Evolutionary conservation across 441 rosid genomes (phyloP).

Genomic region (Eruca vesicaria): DNA sequence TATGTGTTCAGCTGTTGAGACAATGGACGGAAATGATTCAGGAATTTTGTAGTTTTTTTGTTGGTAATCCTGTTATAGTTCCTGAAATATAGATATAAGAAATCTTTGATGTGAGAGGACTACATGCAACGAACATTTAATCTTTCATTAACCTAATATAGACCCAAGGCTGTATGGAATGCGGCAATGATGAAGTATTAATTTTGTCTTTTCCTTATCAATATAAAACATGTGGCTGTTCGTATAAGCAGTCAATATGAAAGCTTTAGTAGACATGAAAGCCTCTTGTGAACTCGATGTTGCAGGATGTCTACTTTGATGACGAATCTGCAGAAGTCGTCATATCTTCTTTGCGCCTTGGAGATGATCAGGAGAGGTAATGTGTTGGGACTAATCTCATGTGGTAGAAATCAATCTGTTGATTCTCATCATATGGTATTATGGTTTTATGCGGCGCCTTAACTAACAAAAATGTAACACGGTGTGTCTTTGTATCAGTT

Average conservation of each 20-base stretch:
- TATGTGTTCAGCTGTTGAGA: neutral
- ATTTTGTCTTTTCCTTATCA: slow-evolving; percentile 13
- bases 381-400: neutral
- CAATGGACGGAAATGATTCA: neutral
- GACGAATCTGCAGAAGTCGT: slow-evolving; percentile 99
- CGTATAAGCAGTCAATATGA: slow-evolving; percentile 5
- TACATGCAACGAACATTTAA: neutral
- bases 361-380: slow-evolving; percentile 91
- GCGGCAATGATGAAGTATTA: slow-evolving; percentile 89
- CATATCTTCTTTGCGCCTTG: slow-evolving; percentile 90
- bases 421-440: too few relatives aligned
- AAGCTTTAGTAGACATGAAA: slow-evolving; percentile 12
- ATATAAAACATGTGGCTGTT: too few relatives aligned
- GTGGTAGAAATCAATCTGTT: slow-evolving; percentile 5
- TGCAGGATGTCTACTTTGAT: slow-evolving; percentile 98
- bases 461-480: slow-evolving; percentile 3
- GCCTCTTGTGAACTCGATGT: slow-evolving; percentile 29
- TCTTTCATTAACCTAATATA: slow-evolving; percentile 39
- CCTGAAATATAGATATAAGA: neutral
- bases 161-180: slow-evolving; percentile 77
- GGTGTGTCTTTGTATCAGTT: slow-evolving; percentile 54
- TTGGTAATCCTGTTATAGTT: slow-evolving; percentile 2
- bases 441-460: too few relatives aligned
- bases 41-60: neutral
- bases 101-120: neutral